Conservation (phyloP, 1,284 basidiomycete species). For the Cryptococcus sp. region DNA sequence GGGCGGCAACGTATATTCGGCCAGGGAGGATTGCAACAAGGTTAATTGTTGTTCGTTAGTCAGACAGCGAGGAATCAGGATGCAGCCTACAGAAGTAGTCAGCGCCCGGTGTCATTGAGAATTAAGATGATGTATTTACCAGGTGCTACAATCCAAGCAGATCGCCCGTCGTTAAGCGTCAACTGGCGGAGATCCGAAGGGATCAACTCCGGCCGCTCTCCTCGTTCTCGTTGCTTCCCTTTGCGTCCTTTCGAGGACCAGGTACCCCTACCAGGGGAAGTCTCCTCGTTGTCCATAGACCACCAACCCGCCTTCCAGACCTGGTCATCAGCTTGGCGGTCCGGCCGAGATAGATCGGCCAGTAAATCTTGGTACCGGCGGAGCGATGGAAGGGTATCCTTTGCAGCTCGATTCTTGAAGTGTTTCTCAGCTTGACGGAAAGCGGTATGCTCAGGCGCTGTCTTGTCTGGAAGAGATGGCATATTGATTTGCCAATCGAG, state of each 20-base stretch:
- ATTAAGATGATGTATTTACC: constrained; percentile 28
- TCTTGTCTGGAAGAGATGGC: constrained; percentile 14
- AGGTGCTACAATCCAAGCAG: constrained; percentile 42
- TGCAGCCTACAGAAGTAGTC: constrained; percentile 64
- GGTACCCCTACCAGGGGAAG: background rate
- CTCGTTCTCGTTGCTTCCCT: constrained; percentile 32
- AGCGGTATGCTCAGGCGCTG: constrained; percentile 27
- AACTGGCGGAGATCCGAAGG: constrained; percentile 18
- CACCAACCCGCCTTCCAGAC: constrained; percentile 50
- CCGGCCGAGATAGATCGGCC: constrained; percentile 46
- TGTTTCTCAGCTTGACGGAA: constrained; percentile 51
- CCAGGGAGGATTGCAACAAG: constrained; percentile 69
- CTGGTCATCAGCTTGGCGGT: constrained; percentile 34
- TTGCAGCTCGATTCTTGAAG: constrained; percentile 47
- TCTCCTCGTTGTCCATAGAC: constrained; percentile 22
- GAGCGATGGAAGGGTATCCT: constrained; percentile 32
- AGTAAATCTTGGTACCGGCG: constrained; percentile 24
- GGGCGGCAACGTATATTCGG: constrained; percentile 70
- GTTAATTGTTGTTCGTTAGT: constrained; percentile 62
- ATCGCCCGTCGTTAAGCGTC: constrained; percentile 26
- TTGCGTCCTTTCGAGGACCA: constrained; percentile 16
- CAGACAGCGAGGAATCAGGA: constrained; percentile 74
- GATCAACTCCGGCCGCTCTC: constrained; percentile 29
- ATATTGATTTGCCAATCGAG: constrained; percentile 1
- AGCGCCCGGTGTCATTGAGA: background rate